Conservation (phyloP, 306 rosid species). For the Gastrolobium villosum region DNA sequence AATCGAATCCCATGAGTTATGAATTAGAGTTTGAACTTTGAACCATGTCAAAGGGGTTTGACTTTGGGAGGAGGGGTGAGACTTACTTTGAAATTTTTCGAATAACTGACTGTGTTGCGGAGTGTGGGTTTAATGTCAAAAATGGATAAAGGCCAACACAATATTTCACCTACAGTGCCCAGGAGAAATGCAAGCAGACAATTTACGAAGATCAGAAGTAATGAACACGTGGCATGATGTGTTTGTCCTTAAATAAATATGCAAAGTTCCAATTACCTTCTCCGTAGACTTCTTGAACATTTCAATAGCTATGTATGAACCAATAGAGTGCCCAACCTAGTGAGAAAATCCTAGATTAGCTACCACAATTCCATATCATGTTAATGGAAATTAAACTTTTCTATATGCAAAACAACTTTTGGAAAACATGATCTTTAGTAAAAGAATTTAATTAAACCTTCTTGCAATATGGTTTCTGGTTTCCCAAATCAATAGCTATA, state of each 20-base stretch:
- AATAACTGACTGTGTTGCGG: slow-evolving; percentile 62
- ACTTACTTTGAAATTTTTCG: slow-evolving; percentile 66
- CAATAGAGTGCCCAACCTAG: slow-evolving; percentile 95
- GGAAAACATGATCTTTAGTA: slow-evolving; percentile 32
- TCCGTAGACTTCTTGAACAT: slow-evolving; percentile 63
- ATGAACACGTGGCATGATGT: slow-evolving; percentile 37
- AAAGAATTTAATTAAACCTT: slow-evolving; percentile 35
- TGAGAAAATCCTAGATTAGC: slow-evolving; percentile 46
- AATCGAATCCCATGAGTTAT: slow-evolving; percentile 6
- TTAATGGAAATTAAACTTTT: slow-evolving; percentile 30
- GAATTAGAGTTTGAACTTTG: slow-evolving; percentile 22
- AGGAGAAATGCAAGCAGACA: slow-evolving; percentile 45
- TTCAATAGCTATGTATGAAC: slow-evolving; percentile 78
- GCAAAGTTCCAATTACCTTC: slow-evolving; percentile 63
- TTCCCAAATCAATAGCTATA: slow-evolving; percentile 34
- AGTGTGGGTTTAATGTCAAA: slow-evolving; percentile 70
- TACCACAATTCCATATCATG: slow-evolving; percentile 39
- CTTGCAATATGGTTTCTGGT: neutral
- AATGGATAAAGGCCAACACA: slow-evolving; percentile 88
- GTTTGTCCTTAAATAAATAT: slow-evolving; percentile 13
- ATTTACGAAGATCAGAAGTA: slow-evolving; percentile 42
- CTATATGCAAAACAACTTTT: slow-evolving; percentile 32
- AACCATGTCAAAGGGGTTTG: slow-evolving; percentile 33
- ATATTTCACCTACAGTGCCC: slow-evolving; percentile 71
- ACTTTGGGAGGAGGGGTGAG: slow-evolving; percentile 9